phyloP scores from a whole-genome alignment of 2,329 filamentous ascomycete genomes.

The Trichoderma lentiforme region DNA sequence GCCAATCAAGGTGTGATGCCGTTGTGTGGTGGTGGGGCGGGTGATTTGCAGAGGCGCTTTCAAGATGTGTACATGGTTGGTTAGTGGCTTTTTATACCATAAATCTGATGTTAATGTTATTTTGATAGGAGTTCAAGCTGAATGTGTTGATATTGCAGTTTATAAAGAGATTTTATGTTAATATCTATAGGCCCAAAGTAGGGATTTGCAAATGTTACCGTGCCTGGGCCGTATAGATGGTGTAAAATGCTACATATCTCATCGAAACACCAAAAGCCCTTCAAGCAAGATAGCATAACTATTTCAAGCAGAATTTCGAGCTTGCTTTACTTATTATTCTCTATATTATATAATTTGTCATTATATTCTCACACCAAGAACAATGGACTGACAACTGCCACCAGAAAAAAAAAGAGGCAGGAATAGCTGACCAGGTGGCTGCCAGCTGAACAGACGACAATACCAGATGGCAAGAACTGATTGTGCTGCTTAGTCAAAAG shows the following conservation, averaged over 20 bases:
- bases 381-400: background rate
- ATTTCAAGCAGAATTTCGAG: background rate
- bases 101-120: background rate
- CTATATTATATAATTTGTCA: accelerated
- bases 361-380: no score
- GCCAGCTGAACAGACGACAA: background rate
- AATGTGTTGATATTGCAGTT: background rate
- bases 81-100: background rate
- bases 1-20: background rate
- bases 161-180: background rate
- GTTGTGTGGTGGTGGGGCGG: background rate
- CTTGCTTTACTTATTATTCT: background rate
- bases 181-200: background rate
- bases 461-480: background rate
- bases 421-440: background rate
- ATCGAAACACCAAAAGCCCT: background rate
- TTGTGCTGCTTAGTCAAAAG: background rate
- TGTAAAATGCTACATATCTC: background rate
- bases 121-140: background rate
- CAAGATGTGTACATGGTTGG: background rate
- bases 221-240: background rate
- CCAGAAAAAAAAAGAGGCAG: background rate
- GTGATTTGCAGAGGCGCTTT: background rate
- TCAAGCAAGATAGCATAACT: background rate
- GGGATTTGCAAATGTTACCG: background rate